These are phyloP conservation scores for Suillus brevipes DNA, from an alignment of 768 basidiomycete genomes.

Conservation along the genomic window DNA sequence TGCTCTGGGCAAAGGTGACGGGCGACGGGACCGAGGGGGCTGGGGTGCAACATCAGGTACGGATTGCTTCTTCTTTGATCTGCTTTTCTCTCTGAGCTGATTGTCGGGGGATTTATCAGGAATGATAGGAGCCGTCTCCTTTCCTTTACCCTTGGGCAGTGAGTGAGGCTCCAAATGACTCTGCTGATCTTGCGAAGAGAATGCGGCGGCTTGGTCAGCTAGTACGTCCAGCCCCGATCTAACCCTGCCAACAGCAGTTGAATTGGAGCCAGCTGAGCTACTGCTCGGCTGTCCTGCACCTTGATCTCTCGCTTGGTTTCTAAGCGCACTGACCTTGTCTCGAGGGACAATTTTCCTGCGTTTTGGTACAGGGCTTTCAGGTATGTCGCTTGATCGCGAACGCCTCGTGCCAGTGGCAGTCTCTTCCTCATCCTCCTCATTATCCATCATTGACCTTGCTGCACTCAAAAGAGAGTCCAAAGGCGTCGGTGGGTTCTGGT, in stretches of 20 bases:
- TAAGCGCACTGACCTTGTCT: constrained; percentile 14
- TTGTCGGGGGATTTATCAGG: not conserved
- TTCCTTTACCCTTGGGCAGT: constrained; percentile 23
- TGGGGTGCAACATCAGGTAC: not conserved
- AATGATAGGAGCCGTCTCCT: constrained; percentile 12
- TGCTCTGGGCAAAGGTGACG: not conserved
- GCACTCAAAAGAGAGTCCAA: constrained; percentile 63
- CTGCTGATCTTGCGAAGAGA: constrained; percentile 38
- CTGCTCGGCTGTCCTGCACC: constrained; percentile 1
- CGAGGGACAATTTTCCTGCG: constrained; percentile 31
- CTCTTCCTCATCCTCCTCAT: constrained; percentile 26
- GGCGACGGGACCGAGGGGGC: not conserved
- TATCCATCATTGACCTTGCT: constrained; percentile 56
- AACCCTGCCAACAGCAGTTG: constrained; percentile 26
- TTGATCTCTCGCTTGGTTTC: constrained; percentile 1
- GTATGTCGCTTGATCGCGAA: constrained; percentile 21
- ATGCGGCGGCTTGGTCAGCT: constrained; percentile 69
- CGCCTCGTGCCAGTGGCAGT: constrained; percentile 29
- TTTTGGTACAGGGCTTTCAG: constrained; percentile 42
- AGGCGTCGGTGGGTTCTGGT: constrained; percentile 42
- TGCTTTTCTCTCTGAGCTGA: not conserved
- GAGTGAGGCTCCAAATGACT: not conserved
- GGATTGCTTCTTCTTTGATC: not conserved
- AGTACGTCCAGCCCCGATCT: constrained; percentile 68
- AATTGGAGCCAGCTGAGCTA: not conserved